Evolutionary conservation across 2,329 filamentous ascomycete species (phyloP).

Genomic region (Emmonsiellopsis sp.): DNA sequence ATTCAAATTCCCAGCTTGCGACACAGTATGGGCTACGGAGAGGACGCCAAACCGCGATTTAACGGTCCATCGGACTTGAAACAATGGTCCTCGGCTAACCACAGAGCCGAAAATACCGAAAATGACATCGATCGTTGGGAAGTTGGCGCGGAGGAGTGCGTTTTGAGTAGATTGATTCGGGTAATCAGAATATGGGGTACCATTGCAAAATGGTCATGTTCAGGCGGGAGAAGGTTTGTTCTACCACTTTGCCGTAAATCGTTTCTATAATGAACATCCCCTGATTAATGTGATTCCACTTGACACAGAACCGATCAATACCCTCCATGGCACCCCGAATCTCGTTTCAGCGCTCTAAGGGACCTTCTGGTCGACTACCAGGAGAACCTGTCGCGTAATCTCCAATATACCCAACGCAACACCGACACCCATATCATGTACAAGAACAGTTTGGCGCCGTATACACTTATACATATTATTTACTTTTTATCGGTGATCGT

Average conservation of each 20-base stretch:
- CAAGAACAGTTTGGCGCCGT: constrained; percentile 43
- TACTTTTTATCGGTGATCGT: constrained; percentile 47
- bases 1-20: constrained; percentile 35
- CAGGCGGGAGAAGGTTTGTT: constrained; percentile 43
- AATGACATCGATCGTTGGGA: constrained; percentile 45
- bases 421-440: constrained; percentile 47
- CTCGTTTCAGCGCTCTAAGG: constrained; percentile 40
- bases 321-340: constrained; percentile 46
- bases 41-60: constrained; percentile 29
- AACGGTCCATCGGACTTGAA: constrained; percentile 27
- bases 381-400: constrained; percentile 42
- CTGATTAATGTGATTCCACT: constrained; percentile 4
- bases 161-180: constrained; percentile 47
- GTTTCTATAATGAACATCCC: not conserved
- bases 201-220: constrained; percentile 47
- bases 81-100: constrained; percentile 29
- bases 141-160: constrained; percentile 43
- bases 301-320: constrained; percentile 35
- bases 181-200: constrained; percentile 48
- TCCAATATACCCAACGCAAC: constrained; percentile 43
- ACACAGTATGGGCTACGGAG: constrained; percentile 29
- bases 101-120: constrained; percentile 30
- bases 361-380: constrained; percentile 42
- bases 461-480: constrained; percentile 47
- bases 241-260: not conserved